Conservation (phyloP, 2,329 filamentous ascomycete species). For the Huntiella abstrusa region DNA sequence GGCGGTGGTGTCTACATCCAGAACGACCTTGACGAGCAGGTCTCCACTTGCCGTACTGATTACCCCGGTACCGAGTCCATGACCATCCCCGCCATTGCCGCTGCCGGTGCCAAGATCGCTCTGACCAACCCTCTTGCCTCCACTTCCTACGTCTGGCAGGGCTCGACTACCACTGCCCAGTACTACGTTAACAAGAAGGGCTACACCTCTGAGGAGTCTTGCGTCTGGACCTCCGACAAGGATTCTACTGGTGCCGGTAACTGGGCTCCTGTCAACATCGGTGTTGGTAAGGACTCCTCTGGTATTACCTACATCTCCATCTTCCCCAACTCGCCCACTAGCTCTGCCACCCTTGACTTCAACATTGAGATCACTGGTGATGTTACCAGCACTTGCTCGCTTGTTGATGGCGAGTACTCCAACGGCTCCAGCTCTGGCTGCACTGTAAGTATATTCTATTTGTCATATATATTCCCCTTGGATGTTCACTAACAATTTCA, state of each 20-base stretch:
- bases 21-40: slow-evolving; percentile 50
- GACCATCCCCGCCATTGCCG: slow-evolving; percentile 54
- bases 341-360: slow-evolving; percentile 50
- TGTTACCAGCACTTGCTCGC: slow-evolving; percentile 38
- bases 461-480: background rate
- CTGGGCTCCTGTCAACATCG: slow-evolving; percentile 73
- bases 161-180: slow-evolving; percentile 63
- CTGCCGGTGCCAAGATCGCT: slow-evolving; percentile 36
- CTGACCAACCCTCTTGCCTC: slow-evolving; percentile 59
- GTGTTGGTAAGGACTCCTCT: slow-evolving; percentile 48
- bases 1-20: slow-evolving; percentile 50
- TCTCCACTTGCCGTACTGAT: slow-evolving; percentile 80
- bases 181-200: slow-evolving; percentile 91
- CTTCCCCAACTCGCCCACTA: slow-evolving; percentile 69
- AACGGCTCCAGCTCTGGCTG: slow-evolving; percentile 43
- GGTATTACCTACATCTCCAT: slow-evolving; percentile 64
- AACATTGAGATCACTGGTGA: slow-evolving; percentile 61
- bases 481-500: slow-evolving; percentile 1
- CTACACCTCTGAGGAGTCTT: slow-evolving; percentile 45
- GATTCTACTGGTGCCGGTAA: slow-evolving; percentile 48
- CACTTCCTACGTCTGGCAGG: slow-evolving; percentile 62
- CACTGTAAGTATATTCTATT: slow-evolving; percentile 46
- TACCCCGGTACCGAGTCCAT: slow-evolving; percentile 87
- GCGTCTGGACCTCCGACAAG: slow-evolving; percentile 46
- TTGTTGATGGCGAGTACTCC: slow-evolving; percentile 42